Conservation (phyloP, 768 basidiomycete species). For the Suillus americanus region DNA sequence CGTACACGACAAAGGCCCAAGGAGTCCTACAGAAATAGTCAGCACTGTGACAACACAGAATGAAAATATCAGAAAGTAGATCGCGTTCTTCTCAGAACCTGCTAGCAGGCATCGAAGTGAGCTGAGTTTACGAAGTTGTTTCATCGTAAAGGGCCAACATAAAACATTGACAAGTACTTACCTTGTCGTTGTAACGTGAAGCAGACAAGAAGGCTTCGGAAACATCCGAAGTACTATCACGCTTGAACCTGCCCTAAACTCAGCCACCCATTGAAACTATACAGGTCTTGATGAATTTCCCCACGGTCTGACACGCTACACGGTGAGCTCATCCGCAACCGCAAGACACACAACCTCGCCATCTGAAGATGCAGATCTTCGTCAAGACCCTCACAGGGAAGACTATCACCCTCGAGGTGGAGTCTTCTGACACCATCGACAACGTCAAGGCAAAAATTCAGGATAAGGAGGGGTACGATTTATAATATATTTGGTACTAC, state of each 20-base stretch:
- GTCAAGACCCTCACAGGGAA: conserved; percentile 92
- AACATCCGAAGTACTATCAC: conserved; percentile 7
- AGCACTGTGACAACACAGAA: conserved; percentile 19
- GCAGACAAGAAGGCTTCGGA: neutral
- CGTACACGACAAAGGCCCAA: neutral
- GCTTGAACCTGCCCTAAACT: conserved; percentile 24
- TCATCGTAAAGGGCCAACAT: conserved; percentile 27
- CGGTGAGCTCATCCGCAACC: conserved; percentile 10
- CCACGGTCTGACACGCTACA: conserved; percentile 16
- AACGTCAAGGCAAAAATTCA: conserved; percentile 87
- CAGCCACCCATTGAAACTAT: conserved; percentile 31
- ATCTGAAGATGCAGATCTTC: conserved; percentile 63
- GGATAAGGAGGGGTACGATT: conserved; percentile 69
- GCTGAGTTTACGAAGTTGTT: conserved; percentile 51
- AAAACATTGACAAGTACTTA: conserved; percentile 2
- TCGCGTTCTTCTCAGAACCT: conserved; percentile 56
- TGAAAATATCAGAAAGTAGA: conserved; percentile 36
- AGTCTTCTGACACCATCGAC: conserved; percentile 95
- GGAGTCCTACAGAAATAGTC: conserved; percentile 23
- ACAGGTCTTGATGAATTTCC: conserved; percentile 25
- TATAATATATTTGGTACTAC: conserved; percentile 51
- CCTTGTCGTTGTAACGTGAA: neutral
- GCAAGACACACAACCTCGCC: neutral
- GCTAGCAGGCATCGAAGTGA: conserved; percentile 57
- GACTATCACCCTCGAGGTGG: conserved; percentile 99